Evolutionary conservation across 768 basidiomycete species (phyloP).

Genomic region (Paxillus ammoniavirescens): DNA sequence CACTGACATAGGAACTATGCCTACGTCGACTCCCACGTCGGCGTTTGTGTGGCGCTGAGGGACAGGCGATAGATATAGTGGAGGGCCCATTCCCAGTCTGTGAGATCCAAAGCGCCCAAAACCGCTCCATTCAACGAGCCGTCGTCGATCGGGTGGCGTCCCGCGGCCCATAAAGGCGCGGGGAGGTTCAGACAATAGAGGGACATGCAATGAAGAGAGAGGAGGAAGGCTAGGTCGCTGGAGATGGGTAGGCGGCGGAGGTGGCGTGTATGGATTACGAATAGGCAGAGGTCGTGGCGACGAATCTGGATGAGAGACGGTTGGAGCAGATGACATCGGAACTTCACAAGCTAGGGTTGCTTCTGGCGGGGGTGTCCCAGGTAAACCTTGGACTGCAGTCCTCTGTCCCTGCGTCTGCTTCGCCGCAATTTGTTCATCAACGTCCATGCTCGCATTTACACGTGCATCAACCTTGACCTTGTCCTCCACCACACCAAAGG

Average conservation of each 20-base stretch:
- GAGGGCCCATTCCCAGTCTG: constrained; percentile 19
- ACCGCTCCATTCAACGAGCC: constrained; percentile 30
- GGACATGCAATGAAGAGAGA: constrained; percentile 32
- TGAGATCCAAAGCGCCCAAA: constrained; percentile 15
- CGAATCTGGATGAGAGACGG: background rate
- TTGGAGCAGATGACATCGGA: background rate
- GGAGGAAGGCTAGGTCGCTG: constrained; percentile 14
- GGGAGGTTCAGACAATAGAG: constrained; percentile 30
- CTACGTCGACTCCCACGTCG: constrained; percentile 7
- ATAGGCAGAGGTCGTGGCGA: constrained; percentile 5
- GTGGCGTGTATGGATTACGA: constrained; percentile 1
- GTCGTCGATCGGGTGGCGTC: constrained; percentile 29
- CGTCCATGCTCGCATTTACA: constrained; percentile 1
- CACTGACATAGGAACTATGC: constrained; percentile 22
- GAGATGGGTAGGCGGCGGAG: constrained; percentile 6
- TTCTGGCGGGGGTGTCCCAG: background rate
- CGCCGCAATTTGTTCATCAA: background rate
- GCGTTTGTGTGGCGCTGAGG: constrained; percentile 15
- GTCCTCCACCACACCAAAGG: background rate
- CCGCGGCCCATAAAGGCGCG: constrained; percentile 36
- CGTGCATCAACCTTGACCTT: background rate
- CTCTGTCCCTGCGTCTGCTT: constrained; percentile 1
- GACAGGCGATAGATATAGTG: constrained; percentile 24
- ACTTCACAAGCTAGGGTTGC: background rate
- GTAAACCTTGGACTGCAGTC: background rate